These are phyloP conservation scores for Eucalyptus guilfoylei DNA, from an alignment of 345 rosid species.

Conservation along the genomic window DNA sequence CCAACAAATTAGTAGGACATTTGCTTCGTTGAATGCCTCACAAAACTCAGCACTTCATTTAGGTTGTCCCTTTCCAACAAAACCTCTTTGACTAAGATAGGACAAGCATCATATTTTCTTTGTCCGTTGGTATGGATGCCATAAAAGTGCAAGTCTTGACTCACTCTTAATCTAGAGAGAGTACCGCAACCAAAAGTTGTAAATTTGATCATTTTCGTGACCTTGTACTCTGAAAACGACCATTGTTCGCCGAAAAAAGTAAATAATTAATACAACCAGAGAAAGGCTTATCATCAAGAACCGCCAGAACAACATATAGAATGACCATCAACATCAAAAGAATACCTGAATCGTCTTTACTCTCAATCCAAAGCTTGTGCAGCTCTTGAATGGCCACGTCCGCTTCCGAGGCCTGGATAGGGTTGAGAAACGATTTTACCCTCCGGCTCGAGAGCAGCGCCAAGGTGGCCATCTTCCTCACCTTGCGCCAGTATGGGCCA, in stretches of 20 bases:
- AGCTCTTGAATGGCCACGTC: background rate
- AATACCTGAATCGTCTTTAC: background rate
- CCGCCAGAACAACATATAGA: background rate
- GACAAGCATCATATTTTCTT: background rate
- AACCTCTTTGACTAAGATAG: background rate
- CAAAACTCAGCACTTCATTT: background rate
- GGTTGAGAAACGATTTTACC: background rate
- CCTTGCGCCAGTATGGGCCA: constrained; percentile 15
- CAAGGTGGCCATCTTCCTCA: constrained; percentile 9
- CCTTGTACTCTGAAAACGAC: background rate
- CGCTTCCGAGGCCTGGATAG: background rate
- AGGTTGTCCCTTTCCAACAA: background rate
- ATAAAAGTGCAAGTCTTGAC: background rate
- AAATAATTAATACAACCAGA: background rate
- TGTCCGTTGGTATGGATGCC: background rate
- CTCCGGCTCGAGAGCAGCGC: constrained; percentile 15
- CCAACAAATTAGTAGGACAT: background rate
- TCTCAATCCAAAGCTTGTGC: background rate
- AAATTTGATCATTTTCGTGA: background rate
- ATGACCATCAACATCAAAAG: background rate
- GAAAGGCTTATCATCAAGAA: background rate
- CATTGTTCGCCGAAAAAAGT: background rate
- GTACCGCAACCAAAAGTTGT: background rate
- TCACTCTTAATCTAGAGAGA: background rate
- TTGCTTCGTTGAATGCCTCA: background rate